Percentiles rank a stretch among this genome's conserved stretches.
These are phyloP conservation scores for Teunomyces kruisii DNA, from an alignment of 805 yeast genomes.

Conservation along the genomic window DNA sequence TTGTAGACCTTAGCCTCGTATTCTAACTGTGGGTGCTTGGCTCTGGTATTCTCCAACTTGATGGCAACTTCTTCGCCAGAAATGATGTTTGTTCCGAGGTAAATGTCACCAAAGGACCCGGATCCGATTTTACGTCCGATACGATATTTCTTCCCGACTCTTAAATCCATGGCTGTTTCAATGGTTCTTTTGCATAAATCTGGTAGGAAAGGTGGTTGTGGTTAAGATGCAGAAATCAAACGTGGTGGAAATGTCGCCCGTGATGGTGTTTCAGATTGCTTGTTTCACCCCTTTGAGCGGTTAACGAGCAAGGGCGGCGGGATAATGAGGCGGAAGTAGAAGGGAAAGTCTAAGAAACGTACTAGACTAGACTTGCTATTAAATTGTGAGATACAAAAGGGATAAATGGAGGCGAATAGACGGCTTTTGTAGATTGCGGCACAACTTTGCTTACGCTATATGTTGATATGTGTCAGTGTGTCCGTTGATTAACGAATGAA, in stretches of 20 bases:
- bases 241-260: not conserved
- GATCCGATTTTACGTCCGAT: constrained; percentile 95
- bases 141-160: constrained; percentile 92
- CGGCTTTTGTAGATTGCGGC: too few relatives aligned
- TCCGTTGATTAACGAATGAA: constrained; percentile 2
- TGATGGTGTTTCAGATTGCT: not conserved
- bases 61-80: constrained; percentile 98
- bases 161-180: constrained; percentile 49
- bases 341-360: not conserved
- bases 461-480: not conserved
- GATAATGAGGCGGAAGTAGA: not conserved
- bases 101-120: constrained; percentile 97
- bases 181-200: not conserved
- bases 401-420: too few relatives aligned
- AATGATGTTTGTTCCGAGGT: constrained; percentile 87
- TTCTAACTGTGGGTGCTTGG: constrained; percentile 95
- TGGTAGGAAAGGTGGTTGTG: not conserved
- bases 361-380: not conserved
- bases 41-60: constrained; percentile 83
- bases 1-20: constrained; percentile 96
- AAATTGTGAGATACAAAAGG: too few relatives aligned
- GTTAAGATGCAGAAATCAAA: constrained; percentile 1
- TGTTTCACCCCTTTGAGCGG: constrained; percentile 2
- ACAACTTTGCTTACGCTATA: too few relatives aligned
- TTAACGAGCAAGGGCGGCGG: not conserved